A percentile compares a stretch with the other conserved stretches of the same genome.
phyloP scores from a whole-genome alignment of 352 stramenopile species.

The Globisporangium spinosum region DNA sequence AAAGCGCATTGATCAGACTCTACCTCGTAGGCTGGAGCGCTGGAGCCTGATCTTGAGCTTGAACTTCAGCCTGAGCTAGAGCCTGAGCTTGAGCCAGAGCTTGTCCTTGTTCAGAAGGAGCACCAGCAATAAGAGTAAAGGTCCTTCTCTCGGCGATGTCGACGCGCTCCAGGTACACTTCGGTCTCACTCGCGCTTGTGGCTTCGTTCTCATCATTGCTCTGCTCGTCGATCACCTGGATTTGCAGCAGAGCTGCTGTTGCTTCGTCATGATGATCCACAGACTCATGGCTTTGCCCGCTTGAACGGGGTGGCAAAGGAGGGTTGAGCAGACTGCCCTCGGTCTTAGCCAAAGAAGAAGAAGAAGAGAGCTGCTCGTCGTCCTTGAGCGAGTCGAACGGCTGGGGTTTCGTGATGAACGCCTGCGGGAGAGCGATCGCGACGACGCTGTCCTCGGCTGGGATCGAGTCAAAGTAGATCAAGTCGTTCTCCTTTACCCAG shows the following conservation, averaged over 20 bases:
- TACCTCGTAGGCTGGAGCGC: conserved; percentile 4
- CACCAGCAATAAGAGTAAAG: background rate
- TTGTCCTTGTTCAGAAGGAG: background rate
- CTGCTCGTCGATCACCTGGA: conserved; percentile 17
- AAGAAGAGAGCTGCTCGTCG: background rate
- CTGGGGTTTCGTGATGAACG: conserved; percentile 31
- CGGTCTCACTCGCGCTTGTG: conserved; percentile 12
- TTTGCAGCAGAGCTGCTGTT: background rate
- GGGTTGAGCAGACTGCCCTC: background rate
- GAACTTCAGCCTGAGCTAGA: background rate
- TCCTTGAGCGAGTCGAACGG: conserved; percentile 11
- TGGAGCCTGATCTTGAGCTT: background rate
- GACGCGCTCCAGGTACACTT: conserved; percentile 13
- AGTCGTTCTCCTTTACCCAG: conserved; percentile 31
- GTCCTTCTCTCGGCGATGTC: background rate
- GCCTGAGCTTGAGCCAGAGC: background rate
- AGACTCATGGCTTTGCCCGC: background rate
- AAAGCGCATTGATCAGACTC: conserved; percentile 19
- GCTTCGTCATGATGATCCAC: background rate
- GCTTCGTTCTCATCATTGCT: conserved; percentile 16
- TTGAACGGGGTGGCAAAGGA: background rate
- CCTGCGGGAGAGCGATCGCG: conserved; percentile 16
- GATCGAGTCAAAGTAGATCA: conserved; percentile 29
- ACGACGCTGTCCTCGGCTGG: conserved; percentile 24
- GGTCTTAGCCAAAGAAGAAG: background rate